A percentile compares a stretch with the other conserved stretches of the same genome.
These are phyloP conservation scores for Sarocladiaceae sp. DNA, from an alignment of 2,329 filamentous ascomycete genomes.

Conservation along the genomic window DNA sequence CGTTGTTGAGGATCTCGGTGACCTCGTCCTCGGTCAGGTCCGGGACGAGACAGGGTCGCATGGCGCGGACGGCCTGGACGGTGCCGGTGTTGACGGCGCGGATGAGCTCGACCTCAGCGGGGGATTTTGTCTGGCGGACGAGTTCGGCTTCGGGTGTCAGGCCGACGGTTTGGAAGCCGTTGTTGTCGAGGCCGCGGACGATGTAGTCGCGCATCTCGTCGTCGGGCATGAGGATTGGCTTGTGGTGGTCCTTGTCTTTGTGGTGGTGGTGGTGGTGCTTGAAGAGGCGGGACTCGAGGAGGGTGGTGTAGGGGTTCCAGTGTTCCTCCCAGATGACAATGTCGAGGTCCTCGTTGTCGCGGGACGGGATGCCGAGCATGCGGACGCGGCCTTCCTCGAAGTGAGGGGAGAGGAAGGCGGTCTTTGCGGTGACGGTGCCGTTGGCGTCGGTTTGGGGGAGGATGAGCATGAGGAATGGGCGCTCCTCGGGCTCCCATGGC, in stretches of 20 bases:
- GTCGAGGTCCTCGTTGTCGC: slow-evolving; percentile 37
- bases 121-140: slow-evolving; percentile 52
- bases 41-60: slow-evolving; percentile 46
- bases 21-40: slow-evolving; percentile 55
- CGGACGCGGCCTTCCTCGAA: slow-evolving; percentile 56
- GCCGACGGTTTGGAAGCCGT: slow-evolving; percentile 51
- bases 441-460: slow-evolving; percentile 34
- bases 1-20: slow-evolving; percentile 46
- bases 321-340: slow-evolving; percentile 58
- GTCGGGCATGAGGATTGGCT: slow-evolving; percentile 52
- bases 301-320: slow-evolving; percentile 55
- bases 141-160: slow-evolving; percentile 48
- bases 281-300: slow-evolving; percentile 39
- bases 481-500: slow-evolving; percentile 58
- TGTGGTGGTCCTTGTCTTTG: slow-evolving; percentile 10
- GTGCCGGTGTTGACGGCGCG: slow-evolving; percentile 59
- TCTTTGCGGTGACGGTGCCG: slow-evolving; percentile 43
- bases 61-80: slow-evolving; percentile 52
- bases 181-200: slow-evolving; percentile 44
- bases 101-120: slow-evolving; percentile 49
- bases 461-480: slow-evolving; percentile 57
- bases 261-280: no score
- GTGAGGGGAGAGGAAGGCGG: slow-evolving; percentile 50
- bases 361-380: slow-evolving; percentile 51
- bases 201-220: slow-evolving; percentile 61